phyloP scores from a whole-genome alignment of 805 yeast genomes.

The Candida ascalaphidarum region DNA sequence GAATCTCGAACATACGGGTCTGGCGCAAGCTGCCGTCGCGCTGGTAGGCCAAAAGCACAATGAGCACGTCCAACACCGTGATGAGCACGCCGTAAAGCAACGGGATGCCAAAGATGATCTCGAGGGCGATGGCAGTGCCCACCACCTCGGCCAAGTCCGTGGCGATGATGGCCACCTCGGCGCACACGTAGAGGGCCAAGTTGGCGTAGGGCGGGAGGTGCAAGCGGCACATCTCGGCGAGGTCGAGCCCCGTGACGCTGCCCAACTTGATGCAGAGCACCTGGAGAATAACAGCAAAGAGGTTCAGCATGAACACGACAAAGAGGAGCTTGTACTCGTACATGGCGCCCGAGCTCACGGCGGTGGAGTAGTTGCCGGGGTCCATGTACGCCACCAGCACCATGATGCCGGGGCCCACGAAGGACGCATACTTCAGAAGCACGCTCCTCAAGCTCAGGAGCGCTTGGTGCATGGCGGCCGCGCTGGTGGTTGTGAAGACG shows the following conservation, averaged over 20 bases:
- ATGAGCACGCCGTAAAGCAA: constrained; percentile 65
- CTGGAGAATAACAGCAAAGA: constrained; percentile 79
- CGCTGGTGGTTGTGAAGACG: too few relatives aligned
- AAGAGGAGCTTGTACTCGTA: constrained; percentile 68
- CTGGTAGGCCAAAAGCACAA: constrained; percentile 69
- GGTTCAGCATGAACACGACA: constrained; percentile 65
- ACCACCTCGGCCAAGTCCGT: constrained; percentile 93
- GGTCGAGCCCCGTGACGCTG: constrained; percentile 80
- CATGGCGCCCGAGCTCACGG: constrained; percentile 81
- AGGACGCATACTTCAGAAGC: constrained; percentile 44
- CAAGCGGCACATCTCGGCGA: constrained; percentile 75
- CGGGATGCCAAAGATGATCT: constrained; percentile 70
- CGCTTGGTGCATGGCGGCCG: too few relatives aligned
- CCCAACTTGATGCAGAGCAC: constrained; percentile 80
- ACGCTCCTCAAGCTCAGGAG: too few relatives aligned
- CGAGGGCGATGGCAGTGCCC: constrained; percentile 82
- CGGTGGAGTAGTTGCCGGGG: constrained; percentile 89
- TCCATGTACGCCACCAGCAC: constrained; percentile 89
- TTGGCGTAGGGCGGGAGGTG: constrained; percentile 66
- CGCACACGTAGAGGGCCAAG: constrained; percentile 52
- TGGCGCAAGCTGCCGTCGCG: constrained; percentile 67
- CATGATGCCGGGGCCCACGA: constrained; percentile 83
- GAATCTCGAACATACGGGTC: constrained; percentile 68
- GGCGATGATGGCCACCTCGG: constrained; percentile 84
- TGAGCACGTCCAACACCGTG: constrained; percentile 75